Percentiles rank a stretch among this genome's conserved stretches.
These are phyloP conservation scores for Akanthomyces dipterigenus DNA, from an alignment of 2,329 filamentous ascomycete genomes.

Conservation along the genomic window DNA sequence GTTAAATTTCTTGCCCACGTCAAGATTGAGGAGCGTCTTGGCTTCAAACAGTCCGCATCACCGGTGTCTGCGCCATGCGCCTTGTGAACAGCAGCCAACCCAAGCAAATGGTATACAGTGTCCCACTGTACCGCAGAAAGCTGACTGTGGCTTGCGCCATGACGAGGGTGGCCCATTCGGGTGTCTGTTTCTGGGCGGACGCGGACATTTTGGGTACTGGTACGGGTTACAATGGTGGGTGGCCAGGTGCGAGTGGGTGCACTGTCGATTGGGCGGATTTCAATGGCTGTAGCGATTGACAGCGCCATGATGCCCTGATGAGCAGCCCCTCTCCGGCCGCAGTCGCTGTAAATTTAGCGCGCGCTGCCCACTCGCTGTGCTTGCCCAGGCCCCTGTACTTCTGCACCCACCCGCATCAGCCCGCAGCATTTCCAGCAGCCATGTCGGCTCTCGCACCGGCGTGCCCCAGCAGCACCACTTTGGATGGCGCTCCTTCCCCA, in stretches of 20 bases:
- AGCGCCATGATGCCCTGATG: neutral
- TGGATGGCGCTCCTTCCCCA: constrained; percentile 7
- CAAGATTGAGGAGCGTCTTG: too few relatives aligned
- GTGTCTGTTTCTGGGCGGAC: neutral
- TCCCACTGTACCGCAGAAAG: neutral
- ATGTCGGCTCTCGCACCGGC: constrained; percentile 2
- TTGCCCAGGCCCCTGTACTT: too few relatives aligned
- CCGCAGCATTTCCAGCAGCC: neutral
- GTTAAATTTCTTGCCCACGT: too few relatives aligned
- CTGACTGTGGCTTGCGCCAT: constrained; percentile 1
- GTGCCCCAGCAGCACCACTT: neutral
- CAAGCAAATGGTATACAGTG: neutral
- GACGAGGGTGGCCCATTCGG: neutral
- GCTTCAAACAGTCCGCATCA: too few relatives aligned
- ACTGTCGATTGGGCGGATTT: too few relatives aligned
- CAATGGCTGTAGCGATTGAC: too few relatives aligned
- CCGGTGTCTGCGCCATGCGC: neutral
- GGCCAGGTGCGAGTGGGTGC: too few relatives aligned
- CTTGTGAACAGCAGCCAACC: neutral
- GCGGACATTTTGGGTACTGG: neutral
- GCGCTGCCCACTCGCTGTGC: too few relatives aligned
- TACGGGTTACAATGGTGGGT: too few relatives aligned
- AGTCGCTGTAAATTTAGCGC: too few relatives aligned
- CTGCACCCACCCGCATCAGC: neutral
- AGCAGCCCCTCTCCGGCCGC: neutral